A percentile compares a stretch with the other conserved stretches of the same genome.
phyloP scores from a whole-genome alignment of 768 basidiomycete genomes.

The Termitomyces sp. region DNA sequence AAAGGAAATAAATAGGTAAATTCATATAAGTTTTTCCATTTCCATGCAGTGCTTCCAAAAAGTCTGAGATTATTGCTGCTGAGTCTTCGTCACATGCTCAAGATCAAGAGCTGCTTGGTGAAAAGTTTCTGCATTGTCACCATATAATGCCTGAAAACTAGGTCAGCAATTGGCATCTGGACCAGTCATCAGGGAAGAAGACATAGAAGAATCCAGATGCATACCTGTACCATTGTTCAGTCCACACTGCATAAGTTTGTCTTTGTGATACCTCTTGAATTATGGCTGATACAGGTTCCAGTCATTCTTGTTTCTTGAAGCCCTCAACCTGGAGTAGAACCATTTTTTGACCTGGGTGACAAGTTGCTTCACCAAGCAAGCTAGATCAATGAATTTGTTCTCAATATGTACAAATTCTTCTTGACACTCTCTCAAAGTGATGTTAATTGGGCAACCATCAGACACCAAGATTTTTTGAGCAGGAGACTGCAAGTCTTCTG shows the following conservation, averaged over 20 bases:
- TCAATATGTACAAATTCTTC: no score
- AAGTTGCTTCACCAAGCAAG: not conserved
- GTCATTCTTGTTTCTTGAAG: not conserved
- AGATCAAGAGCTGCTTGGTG: not conserved
- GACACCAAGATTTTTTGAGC: not conserved
- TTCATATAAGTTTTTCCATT: not conserved
- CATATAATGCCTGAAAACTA: not conserved
- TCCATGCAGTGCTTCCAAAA: not conserved
- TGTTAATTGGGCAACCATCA: no score
- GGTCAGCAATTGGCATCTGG: not conserved
- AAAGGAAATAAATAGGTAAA: not conserved
- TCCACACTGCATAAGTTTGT: not conserved
- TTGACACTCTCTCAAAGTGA: no score
- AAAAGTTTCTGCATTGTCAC: not conserved
- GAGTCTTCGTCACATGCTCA: not conserved
- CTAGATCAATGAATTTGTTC: not conserved
- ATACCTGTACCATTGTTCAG: not conserved
- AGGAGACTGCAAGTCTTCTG: not conserved
- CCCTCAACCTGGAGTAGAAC: not conserved
- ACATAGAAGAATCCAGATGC: slow-evolving; percentile 7
- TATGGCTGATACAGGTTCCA: not conserved
- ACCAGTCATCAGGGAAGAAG: not conserved
- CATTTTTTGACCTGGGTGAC: not conserved
- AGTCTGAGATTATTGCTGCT: not conserved
- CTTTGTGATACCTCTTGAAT: not conserved